Percentiles rank a stretch among this genome's conserved stretches.
phyloP scores from a whole-genome alignment of 768 basidiomycete genomes.

The Suillus americanus region DNA sequence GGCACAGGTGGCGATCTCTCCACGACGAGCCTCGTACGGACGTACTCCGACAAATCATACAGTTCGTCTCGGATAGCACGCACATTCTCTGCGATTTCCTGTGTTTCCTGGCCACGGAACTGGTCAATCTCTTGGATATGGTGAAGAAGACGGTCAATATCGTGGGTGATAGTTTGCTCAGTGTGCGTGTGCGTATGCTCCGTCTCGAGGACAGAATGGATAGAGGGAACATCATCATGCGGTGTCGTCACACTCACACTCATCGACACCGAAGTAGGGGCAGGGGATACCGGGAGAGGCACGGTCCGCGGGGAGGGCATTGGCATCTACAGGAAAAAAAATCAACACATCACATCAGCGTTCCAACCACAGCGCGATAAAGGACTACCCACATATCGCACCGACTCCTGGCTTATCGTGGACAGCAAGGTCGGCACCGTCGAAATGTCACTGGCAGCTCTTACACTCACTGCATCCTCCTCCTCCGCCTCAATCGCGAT shows the following conservation, averaged over 20 bases:
- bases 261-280: slow-evolving; percentile 39
- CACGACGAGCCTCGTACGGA: slow-evolving; percentile 41
- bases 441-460: slow-evolving; percentile 35
- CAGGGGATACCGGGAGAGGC: slow-evolving; percentile 30
- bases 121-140: slow-evolving; percentile 65
- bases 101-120: slow-evolving; percentile 59
- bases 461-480: slow-evolving; percentile 23
- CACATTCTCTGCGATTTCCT: slow-evolving; percentile 65
- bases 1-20: slow-evolving; percentile 18
- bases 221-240: slow-evolving; percentile 45
- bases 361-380: neutral
- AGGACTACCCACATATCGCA: slow-evolving; percentile 37
- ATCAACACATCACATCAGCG: slow-evolving; percentile 20
- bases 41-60: slow-evolving; percentile 55
- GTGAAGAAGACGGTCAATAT: slow-evolving; percentile 50
- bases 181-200: slow-evolving; percentile 38
- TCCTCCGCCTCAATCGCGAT: slow-evolving; percentile 41
- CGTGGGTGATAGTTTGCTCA: slow-evolving; percentile 49
- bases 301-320: slow-evolving; percentile 29
- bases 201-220: slow-evolving; percentile 46
- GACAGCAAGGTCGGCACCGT: slow-evolving; percentile 62
- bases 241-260: slow-evolving; percentile 55
- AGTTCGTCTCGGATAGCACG: slow-evolving; percentile 70
- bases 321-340: slow-evolving; percentile 22
- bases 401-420: slow-evolving; percentile 31